These are phyloP conservation scores for Globisporangium cylindrosporum DNA, from an alignment of 352 stramenopile genomes.

Conservation along the genomic window DNA sequence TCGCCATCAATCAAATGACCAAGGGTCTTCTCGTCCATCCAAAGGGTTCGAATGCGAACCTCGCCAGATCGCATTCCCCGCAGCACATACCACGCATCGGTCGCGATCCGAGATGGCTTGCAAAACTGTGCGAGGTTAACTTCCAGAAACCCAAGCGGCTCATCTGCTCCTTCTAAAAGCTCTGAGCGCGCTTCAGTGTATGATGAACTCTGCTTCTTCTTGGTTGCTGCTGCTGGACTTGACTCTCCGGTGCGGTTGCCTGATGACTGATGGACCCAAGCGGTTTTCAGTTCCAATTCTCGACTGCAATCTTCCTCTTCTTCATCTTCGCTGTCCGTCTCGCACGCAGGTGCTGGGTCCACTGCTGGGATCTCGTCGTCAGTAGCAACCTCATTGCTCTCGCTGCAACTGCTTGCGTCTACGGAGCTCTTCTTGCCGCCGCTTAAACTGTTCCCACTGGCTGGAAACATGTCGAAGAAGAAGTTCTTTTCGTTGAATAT, in stretches of 20 bases:
- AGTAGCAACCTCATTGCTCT: not conserved
- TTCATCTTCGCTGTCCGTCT: slow-evolving; percentile 34
- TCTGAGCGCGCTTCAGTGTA: not conserved
- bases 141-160: slow-evolving; percentile 51
- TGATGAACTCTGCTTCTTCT: not conserved
- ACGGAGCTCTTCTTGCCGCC: slow-evolving; percentile 10
- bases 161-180: slow-evolving; percentile 26
- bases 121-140: slow-evolving; percentile 41
- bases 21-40: slow-evolving; percentile 24
- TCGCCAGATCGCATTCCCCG: slow-evolving; percentile 49
- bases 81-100: slow-evolving; percentile 61
- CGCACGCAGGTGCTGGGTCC: not conserved
- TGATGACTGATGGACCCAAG: not conserved
- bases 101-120: slow-evolving; percentile 32
- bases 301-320: not conserved
- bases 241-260: not conserved
- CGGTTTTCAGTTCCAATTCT: not conserved
- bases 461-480: slow-evolving; percentile 85
- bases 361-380: not conserved
- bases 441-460: slow-evolving; percentile 11
- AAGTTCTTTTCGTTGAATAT: slow-evolving; percentile 76
- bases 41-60: slow-evolving; percentile 63
- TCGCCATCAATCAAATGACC: slow-evolving; percentile 17
- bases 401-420: slow-evolving; percentile 2
- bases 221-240: not conserved